Evolutionary conservation across 2,329 filamentous ascomycete genomes (phyloP).

Genomic region (Ophiostoma sp.): DNA sequence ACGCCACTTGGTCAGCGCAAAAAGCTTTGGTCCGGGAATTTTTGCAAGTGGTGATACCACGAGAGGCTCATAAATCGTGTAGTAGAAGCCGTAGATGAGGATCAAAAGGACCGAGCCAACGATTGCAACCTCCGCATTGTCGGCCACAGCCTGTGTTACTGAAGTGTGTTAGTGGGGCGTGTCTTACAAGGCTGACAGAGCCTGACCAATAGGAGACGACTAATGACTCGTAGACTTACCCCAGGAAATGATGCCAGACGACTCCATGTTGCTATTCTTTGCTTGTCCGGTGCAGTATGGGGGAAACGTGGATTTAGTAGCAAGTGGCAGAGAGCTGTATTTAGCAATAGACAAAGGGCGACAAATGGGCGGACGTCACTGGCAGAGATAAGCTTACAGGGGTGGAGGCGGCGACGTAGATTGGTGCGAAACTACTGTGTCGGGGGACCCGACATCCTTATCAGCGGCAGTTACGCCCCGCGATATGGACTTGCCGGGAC

Average conservation of each 20-base stretch:
- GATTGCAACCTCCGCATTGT: neutral
- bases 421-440: neutral
- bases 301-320: neutral
- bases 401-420: neutral
- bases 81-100: neutral
- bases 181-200: neutral
- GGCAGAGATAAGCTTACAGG: neutral
- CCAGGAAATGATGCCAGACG: constrained; percentile 5
- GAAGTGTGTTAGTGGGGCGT: neutral
- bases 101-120: neutral
- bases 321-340: neutral
- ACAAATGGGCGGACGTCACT: no score
- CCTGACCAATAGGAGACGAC: neutral
- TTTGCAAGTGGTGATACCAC: constrained; percentile 18
- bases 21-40: constrained; percentile 43
- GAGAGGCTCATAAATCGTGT: constrained; percentile 14
- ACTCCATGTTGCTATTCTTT: neutral
- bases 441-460: constrained; percentile 6
- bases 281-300: neutral
- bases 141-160: neutral
- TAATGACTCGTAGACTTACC: neutral
- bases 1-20: constrained; percentile 46
- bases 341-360: neutral
- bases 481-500: neutral
- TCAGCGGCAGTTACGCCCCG: neutral